Conservation (phyloP, 208 protist species). For the Acanthamoeba lenticulata region DNA sequence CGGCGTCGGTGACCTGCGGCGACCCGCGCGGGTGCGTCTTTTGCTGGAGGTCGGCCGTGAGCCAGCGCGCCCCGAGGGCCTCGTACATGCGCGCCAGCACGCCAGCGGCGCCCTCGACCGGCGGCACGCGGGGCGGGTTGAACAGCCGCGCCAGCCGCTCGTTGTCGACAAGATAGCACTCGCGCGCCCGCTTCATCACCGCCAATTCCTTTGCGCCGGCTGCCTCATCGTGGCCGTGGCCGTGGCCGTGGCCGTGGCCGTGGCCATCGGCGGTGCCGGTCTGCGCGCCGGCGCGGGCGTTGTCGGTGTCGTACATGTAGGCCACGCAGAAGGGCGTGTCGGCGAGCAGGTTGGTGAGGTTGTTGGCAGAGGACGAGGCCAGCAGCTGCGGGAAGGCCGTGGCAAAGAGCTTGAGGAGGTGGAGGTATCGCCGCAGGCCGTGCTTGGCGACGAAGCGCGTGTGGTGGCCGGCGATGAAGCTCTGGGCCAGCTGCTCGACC, state of each 20-base stretch:
- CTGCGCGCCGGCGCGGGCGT: not conserved
- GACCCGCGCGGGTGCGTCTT: not conserved
- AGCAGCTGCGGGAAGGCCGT: not conserved
- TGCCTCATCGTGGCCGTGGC: not conserved
- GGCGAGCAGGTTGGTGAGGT: not conserved
- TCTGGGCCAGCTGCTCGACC: conserved; percentile 21
- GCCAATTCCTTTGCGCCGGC: not conserved
- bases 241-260: too few species aligned
- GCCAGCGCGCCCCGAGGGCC: not conserved
- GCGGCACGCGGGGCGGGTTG: not conserved
- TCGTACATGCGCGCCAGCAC: not conserved
- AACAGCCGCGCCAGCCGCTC: not conserved
- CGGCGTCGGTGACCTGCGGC: not conserved
- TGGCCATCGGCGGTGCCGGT: not conserved
- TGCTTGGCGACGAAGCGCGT: not conserved
- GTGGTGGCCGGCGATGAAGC: not conserved
- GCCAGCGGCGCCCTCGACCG: not conserved
- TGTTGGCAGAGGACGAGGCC: not conserved
- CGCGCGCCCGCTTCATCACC: not conserved
- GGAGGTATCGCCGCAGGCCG: not conserved
- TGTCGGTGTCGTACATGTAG: not conserved
- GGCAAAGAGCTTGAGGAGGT: not conserved
- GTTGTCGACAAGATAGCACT: conserved; percentile 13
- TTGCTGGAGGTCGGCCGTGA: conserved; percentile 12
- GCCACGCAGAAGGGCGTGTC: conserved; percentile 5